Percentiles rank a stretch among this genome's conserved stretches.
Evolutionary conservation across 768 basidiomycete species (phyloP).

Genomic region (Butyriboletus loyo): DNA sequence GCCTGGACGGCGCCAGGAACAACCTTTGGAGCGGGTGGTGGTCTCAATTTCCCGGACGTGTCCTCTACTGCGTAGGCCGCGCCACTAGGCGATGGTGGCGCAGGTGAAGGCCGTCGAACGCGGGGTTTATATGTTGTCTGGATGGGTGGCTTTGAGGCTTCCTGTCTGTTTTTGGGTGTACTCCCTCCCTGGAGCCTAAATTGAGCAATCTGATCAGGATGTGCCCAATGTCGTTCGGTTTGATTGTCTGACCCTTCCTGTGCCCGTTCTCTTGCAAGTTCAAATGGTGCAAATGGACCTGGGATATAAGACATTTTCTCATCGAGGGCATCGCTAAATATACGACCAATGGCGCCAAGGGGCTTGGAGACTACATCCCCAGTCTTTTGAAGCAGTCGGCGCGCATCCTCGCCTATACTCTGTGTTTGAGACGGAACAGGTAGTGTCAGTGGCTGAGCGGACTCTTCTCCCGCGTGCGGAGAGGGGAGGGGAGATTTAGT

Average conservation of each 20-base stretch:
- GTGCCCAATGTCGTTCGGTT: constrained; percentile 37
- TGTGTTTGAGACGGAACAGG: constrained; percentile 40
- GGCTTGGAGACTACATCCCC: constrained; percentile 90
- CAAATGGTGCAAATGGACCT: constrained; percentile 68
- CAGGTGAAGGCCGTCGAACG: constrained; percentile 54
- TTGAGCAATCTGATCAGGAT: constrained; percentile 36
- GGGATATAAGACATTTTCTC: constrained; percentile 63
- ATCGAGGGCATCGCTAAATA: constrained; percentile 82
- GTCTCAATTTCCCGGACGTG: constrained; percentile 34
- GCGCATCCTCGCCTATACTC: constrained; percentile 62
- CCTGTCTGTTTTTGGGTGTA: constrained; percentile 26
- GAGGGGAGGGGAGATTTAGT: constrained; percentile 36
- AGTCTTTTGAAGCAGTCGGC: constrained; percentile 81
- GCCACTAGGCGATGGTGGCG: constrained; percentile 21
- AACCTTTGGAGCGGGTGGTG: neutral
- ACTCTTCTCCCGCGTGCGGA: constrained; percentile 81
- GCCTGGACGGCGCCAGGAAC: constrained; percentile 48
- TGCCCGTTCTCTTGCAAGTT: constrained; percentile 53
- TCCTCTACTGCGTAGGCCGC: constrained; percentile 39
- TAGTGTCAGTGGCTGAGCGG: constrained; percentile 74
- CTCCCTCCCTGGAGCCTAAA: constrained; percentile 34
- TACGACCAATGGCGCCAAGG: constrained; percentile 82
- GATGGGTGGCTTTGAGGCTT: constrained; percentile 24
- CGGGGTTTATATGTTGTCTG: constrained; percentile 77
- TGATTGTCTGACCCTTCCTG: constrained; percentile 36